Conservation (phyloP, 2,329 filamentous ascomycete genomes). For the Paraphoma sp. region DNA sequence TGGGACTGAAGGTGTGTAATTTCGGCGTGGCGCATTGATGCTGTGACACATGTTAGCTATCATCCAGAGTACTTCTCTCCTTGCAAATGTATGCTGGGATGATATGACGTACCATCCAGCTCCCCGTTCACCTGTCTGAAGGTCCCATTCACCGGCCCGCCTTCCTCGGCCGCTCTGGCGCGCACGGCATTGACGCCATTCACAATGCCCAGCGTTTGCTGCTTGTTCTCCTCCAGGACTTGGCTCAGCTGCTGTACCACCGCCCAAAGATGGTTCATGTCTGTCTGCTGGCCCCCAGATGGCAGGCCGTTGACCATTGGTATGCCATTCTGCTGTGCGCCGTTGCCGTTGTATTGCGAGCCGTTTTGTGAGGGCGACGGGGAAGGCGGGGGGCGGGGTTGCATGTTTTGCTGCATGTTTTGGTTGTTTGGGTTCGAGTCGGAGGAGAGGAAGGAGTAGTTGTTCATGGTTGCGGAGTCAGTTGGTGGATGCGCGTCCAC, state of each 20-base stretch:
- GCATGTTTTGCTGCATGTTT: conserved; percentile 12
- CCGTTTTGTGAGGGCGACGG: conserved; percentile 36
- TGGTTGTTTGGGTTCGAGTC: conserved; percentile 21
- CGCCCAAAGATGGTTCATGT: conserved; percentile 52
- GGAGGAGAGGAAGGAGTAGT: conserved; percentile 46
- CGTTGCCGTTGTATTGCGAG: conserved; percentile 42
- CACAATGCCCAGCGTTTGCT: conserved; percentile 46
- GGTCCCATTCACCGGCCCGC: conserved; percentile 28
- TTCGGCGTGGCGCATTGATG: conserved; percentile 40
- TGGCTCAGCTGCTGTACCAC: conserved; percentile 50
- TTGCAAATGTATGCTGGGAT: not conserved
- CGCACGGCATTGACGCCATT: conserved; percentile 48
- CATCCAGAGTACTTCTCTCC: not conserved
- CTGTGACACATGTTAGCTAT: conserved; percentile 20
- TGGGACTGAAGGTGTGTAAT: conserved; percentile 39
- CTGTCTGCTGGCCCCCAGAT: conserved; percentile 49
- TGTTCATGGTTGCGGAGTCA: conserved; percentile 37
- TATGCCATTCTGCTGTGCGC: conserved; percentile 41
- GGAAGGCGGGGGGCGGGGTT: conserved; percentile 43
- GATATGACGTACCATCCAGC: conserved; percentile 32
- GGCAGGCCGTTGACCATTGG: conserved; percentile 49
- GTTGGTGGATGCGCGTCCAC: conserved; percentile 8
- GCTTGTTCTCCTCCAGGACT: conserved; percentile 49
- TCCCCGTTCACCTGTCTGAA: conserved; percentile 45
- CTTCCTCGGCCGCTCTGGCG: conserved; percentile 44